Evolutionary conservation across 169 alveolate genomes (phyloP).

Genomic region (Cryptosporidium muris): DNA sequence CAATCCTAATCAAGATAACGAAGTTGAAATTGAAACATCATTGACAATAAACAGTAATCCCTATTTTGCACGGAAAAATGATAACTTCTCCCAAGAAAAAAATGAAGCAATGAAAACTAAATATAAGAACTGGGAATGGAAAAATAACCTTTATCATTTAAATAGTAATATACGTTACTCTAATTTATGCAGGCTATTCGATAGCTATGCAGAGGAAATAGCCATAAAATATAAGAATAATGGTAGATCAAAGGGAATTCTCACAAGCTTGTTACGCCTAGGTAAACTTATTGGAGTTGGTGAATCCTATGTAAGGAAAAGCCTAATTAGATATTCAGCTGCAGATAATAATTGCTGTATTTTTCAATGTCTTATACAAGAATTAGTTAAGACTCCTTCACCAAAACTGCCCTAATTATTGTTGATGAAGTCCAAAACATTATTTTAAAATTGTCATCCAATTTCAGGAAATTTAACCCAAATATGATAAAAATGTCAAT

Average conservation of each 20-base stretch:
- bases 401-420: conserved; percentile 37
- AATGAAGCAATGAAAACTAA: neutral
- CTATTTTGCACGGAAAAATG: neutral
- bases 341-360: conserved; percentile 3
- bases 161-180: conserved; percentile 23
- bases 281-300: conserved; percentile 62
- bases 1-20: conserved; percentile 30
- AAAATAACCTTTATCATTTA: neutral
- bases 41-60: neutral
- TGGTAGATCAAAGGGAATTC: conserved; percentile 18
- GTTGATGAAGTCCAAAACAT: conserved; percentile 64
- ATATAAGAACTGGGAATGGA: conserved; percentile 28
- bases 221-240: neutral
- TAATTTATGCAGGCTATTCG: conserved; percentile 23
- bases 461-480: no score
- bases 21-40: neutral
- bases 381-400: conserved; percentile 41
- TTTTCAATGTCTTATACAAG: conserved; percentile 29
- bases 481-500: no score
- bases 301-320: conserved; percentile 54
- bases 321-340: conserved; percentile 21
- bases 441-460: conserved; percentile 6
- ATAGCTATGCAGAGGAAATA: conserved; percentile 7
- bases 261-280: conserved; percentile 42
- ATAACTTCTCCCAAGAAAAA: neutral